These are phyloP conservation scores for Neohortaea acidophila DNA, from an alignment of 495 filamentous ascomycete genomes.

Conservation along the genomic window DNA sequence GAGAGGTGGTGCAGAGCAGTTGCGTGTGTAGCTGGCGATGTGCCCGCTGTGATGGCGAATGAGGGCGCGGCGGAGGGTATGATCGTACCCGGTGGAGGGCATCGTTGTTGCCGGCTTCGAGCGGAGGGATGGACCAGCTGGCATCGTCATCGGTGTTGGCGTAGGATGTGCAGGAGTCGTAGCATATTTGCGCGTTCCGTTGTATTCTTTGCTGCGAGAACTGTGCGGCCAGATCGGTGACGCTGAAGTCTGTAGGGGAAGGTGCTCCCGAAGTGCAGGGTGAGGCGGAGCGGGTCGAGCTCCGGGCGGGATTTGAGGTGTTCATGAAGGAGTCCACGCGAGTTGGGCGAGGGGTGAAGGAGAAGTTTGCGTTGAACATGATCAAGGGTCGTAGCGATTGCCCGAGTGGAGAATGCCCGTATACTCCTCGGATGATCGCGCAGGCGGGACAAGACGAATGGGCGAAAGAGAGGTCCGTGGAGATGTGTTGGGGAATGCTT, in stretches of 20 bases:
- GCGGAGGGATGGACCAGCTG: slow-evolving; percentile 5
- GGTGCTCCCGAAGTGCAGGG: slow-evolving; percentile 7
- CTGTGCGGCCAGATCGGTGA: slow-evolving; percentile 13
- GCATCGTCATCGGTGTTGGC: slow-evolving; percentile 14
- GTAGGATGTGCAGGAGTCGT: slow-evolving; percentile 13
- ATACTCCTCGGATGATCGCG: too few relatives aligned
- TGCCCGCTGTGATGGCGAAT: slow-evolving; percentile 2
- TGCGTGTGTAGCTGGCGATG: slow-evolving; percentile 20
- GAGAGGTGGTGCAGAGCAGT: slow-evolving; percentile 18
- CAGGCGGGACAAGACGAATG: too few relatives aligned
- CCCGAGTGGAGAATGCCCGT: too few relatives aligned
- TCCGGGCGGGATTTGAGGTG: neutral
- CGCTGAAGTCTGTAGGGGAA: slow-evolving; percentile 4
- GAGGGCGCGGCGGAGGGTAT: neutral
- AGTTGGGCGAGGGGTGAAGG: neutral
- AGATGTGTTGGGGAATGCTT: too few relatives aligned
- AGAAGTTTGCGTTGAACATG: slow-evolving; percentile 3
- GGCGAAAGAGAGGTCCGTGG: too few relatives aligned
- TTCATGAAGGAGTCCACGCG: neutral
- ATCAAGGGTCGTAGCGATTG: too few relatives aligned
- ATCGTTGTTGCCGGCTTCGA: neutral
- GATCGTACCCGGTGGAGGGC: neutral
- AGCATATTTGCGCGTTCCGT: slow-evolving; percentile 4
- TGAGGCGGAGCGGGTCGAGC: slow-evolving; percentile 11
- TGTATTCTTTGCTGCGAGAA: slow-evolving; percentile 5